A percentile compares a stretch with the other conserved stretches of the same genome.
Conservation (phyloP, 352 stramenopile species). For the Phytopythium litorale region DNA sequence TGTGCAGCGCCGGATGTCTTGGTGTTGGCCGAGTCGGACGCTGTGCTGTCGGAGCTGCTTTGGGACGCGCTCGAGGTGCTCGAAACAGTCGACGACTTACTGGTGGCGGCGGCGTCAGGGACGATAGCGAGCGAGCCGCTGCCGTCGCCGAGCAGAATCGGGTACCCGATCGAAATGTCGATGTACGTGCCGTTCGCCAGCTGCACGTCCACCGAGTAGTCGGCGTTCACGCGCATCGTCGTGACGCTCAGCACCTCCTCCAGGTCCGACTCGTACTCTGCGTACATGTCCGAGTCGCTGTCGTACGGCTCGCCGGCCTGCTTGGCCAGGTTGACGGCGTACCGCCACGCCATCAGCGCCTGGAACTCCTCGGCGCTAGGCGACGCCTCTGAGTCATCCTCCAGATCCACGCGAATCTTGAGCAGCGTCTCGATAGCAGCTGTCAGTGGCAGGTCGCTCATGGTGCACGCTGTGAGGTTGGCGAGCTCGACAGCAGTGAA, state of each 20-base stretch:
- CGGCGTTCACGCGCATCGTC: conserved; percentile 26
- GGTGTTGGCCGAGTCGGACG: conserved; percentile 4
- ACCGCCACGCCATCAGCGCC: conserved; percentile 43
- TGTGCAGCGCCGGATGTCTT: not conserved
- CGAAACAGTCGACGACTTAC: not conserved
- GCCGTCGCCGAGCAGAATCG: not conserved
- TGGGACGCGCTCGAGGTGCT: not conserved
- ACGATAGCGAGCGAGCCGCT: not conserved
- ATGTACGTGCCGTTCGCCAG: conserved; percentile 25
- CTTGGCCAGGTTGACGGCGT: conserved; percentile 43
- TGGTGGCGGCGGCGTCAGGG: not conserved
- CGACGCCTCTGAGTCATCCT: conserved; percentile 12
- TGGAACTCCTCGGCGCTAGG: conserved; percentile 30
- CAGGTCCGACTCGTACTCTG: conserved; percentile 39
- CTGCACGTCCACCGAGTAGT: conserved; percentile 23
- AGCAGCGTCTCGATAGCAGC: conserved; percentile 50
- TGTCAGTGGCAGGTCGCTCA: conserved; percentile 46
- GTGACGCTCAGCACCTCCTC: conserved; percentile 21
- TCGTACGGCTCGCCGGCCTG: conserved; percentile 34
- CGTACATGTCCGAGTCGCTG: conserved; percentile 34
- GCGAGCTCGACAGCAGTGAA: conserved; percentile 50
- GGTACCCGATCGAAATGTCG: conserved; percentile 17
- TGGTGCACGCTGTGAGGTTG: conserved; percentile 46
- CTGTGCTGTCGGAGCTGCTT: not conserved
- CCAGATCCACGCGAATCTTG: conserved; percentile 49